Percentiles rank a stretch among this genome's conserved stretches.
These are phyloP conservation scores for Caryopteris hybrid DNA, from an alignment of 305 asterid genomes.

Conservation along the genomic window DNA sequence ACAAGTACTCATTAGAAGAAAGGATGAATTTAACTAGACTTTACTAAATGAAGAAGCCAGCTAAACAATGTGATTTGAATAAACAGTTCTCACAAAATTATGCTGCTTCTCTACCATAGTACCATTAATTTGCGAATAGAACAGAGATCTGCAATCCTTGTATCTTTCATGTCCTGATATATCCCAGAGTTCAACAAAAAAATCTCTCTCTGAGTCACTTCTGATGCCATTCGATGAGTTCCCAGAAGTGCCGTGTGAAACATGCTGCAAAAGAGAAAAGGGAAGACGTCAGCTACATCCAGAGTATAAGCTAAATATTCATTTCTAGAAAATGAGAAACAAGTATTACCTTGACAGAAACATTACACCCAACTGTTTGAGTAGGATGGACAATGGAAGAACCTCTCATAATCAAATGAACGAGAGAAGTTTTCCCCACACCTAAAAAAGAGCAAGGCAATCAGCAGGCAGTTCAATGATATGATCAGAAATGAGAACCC, in stretches of 20 bases:
- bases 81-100: no score
- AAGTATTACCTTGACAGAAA: slow-evolving; percentile 69
- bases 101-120: slow-evolving; percentile 17
- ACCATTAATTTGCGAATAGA: slow-evolving; percentile 95
- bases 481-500: neutral
- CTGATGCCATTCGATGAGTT: slow-evolving; percentile 70
- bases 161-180: slow-evolving; percentile 94
- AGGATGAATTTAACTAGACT: neutral
- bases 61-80: no score
- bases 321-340: neutral
- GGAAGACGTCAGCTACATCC: neutral
- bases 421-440: slow-evolving; percentile 94
- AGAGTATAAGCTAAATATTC: neutral
- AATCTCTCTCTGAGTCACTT: slow-evolving; percentile 67
- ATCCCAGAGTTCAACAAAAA: slow-evolving; percentile 95
- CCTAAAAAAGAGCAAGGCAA: slow-evolving; percentile 41
- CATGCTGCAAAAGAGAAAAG: slow-evolving; percentile 54
- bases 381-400: slow-evolving; percentile 72
- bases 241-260: slow-evolving; percentile 58
- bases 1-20: neutral
- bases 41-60: no score
- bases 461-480: neutral
- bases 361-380: slow-evolving; percentile 88
- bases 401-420: slow-evolving; percentile 84
- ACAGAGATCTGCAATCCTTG: slow-evolving; percentile 84